These are phyloP conservation scores for Passalora sequoiae DNA, from an alignment of 2,329 filamentous ascomycete genomes.

Conservation along the genomic window DNA sequence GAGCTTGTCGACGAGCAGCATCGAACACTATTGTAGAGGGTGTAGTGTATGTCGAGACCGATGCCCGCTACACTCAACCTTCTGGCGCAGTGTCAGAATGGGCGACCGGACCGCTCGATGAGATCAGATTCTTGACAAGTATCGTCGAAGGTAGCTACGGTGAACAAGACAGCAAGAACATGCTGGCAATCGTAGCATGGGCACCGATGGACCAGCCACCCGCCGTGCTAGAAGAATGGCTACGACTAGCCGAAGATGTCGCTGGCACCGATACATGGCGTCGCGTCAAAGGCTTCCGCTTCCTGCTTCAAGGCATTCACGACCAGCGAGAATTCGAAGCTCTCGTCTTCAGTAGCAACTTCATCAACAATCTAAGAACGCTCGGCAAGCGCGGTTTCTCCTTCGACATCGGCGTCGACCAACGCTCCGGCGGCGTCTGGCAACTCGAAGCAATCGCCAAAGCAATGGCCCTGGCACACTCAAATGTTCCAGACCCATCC, in stretches of 20 bases:
- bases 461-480: constrained; percentile 50
- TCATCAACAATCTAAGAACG: constrained; percentile 51
- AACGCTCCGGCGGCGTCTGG: constrained; percentile 66
- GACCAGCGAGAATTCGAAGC: constrained; percentile 33
- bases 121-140: constrained; percentile 64
- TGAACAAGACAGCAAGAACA: constrained; percentile 47
- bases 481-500: constrained; percentile 54
- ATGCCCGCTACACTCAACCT: constrained; percentile 48
- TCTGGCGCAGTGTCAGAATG: constrained; percentile 41
- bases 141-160: constrained; percentile 55
- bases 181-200: constrained; percentile 74
- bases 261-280: constrained; percentile 59
- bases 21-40: constrained; percentile 43
- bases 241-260: constrained; percentile 54
- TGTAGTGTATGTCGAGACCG: constrained; percentile 79
- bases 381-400: constrained; percentile 55
- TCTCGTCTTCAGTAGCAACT: constrained; percentile 34
- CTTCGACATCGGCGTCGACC: constrained; percentile 83
- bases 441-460: constrained; percentile 41
- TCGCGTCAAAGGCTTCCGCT: constrained; percentile 73
- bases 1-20: constrained; percentile 34
- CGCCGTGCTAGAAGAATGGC: constrained; percentile 58
- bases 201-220: constrained; percentile 69
- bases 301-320: constrained; percentile 62
- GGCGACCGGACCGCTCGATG: constrained; percentile 64